Conservation (phyloP, 805 yeast species). For the Jamesozyma lodderae region DNA sequence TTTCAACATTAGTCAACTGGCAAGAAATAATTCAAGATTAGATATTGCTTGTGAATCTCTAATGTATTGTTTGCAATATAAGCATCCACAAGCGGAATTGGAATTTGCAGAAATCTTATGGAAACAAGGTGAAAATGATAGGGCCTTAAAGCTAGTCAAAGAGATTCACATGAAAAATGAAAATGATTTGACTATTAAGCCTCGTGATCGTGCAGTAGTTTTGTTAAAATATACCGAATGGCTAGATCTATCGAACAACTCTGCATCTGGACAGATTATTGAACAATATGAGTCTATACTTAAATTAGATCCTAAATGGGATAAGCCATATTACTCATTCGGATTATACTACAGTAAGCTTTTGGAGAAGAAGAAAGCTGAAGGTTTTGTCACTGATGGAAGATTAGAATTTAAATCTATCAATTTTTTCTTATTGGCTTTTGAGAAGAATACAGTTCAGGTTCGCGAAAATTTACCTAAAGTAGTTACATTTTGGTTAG, state of each 20-base stretch:
- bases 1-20: constrained; percentile 50
- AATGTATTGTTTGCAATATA: constrained; percentile 36
- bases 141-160: constrained; percentile 62
- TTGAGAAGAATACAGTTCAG: constrained; percentile 41
- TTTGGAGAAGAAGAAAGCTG: constrained; percentile 52
- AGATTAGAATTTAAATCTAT: constrained; percentile 25
- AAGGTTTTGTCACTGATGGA: constrained; percentile 27
- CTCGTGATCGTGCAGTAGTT: constrained; percentile 32
- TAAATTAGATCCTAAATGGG: constrained; percentile 50
- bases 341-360: constrained; percentile 75
- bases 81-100: constrained; percentile 42
- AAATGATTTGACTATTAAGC: constrained; percentile 8
- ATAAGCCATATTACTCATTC: constrained; percentile 68
- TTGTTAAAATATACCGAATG: constrained; percentile 77
- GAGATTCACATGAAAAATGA: constrained; percentile 23
- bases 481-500: constrained; percentile 85
- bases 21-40: constrained; percentile 57
- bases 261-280: constrained; percentile 64
- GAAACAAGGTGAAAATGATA: constrained; percentile 81
- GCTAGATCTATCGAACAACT: constrained; percentile 79
- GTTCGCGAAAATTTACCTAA: constrained; percentile 83
- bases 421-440: constrained; percentile 24
- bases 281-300: constrained; percentile 58
- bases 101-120: constrained; percentile 79
- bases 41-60: constrained; percentile 66